Evolutionary conservation across 2,329 filamentous ascomycete genomes (phyloP), one percentile per base, ranked within the genome.

Genomic region (Fusarium penzigii): DNA sequence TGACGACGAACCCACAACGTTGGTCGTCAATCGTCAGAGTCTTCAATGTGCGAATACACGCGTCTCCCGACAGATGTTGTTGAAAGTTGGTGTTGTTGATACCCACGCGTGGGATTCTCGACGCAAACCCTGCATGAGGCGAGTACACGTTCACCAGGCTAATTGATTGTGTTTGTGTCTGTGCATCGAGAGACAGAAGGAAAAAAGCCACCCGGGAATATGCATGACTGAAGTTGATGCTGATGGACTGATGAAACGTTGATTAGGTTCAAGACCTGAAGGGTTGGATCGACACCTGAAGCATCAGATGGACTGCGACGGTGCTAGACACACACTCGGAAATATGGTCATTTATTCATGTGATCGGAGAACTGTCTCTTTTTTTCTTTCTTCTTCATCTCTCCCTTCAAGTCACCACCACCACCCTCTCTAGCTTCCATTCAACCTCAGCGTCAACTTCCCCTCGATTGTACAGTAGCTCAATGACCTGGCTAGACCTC

Each of bases 331-430:
- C 20, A 25, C 20, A 25, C 20, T 25, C 20, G 20, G 20, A 25
- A 25, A 25, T 25, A 5, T 4, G 8, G n/a, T 40, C 39, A 4
- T 40, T 10, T 20, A 14, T 4, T 7, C 11, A 13, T 40, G 10
- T 4, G 10, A 4, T 17, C 16, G 8, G n/a, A 25, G 7, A 25
- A 7, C 20, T 25, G 20, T 25, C 5, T 39, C 36, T 40, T 20
- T 29, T 34, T 39, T 40, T 36, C 14, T 16, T 14, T 41, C 8
- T 41, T 50, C 16, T 29, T 41, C 46, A n/a, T 43, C 46, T 46
- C 38, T 41, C 42, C 13, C 39, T 38, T 29, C 46, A 47, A 39
- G 49, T 51, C 43, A 47, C 20, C 20, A 25, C 7, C 20, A 25
- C 20, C 20, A n/a, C n/a, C n/a, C n/a, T n/a, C 20, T 7, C 20